Evolutionary conservation across 164 flowering plant species (phyloP).

Genomic region (Aristolochia californica): DNA sequence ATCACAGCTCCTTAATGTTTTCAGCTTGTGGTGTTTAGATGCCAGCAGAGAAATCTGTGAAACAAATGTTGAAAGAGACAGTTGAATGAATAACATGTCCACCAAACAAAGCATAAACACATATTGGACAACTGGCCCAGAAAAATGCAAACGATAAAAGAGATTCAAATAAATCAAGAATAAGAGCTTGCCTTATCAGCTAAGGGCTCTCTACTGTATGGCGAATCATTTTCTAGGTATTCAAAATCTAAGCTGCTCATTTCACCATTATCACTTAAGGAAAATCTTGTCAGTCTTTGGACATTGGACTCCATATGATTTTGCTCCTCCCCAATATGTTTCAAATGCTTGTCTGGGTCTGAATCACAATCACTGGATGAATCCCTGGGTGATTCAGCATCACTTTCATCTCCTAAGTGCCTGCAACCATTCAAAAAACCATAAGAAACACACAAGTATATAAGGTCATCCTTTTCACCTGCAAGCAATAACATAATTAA

Average conservation of each 20-base stretch:
- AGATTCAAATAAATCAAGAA: neutral
- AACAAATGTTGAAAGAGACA: constrained; percentile 4
- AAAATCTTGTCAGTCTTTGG: constrained; percentile 20
- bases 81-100: neutral
- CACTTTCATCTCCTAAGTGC: constrained; percentile 46
- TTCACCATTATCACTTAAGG: constrained; percentile 39
- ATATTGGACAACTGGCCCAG: too few relatives aligned
- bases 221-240: constrained; percentile 49
- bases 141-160: too few relatives aligned
- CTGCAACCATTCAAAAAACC: constrained; percentile 14
- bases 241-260: constrained; percentile 33
- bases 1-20: constrained; percentile 57
- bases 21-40: constrained; percentile 41
- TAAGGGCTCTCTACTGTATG: constrained; percentile 48
- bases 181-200: constrained; percentile 46
- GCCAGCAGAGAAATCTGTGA: constrained; percentile 47
- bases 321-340: constrained; percentile 14
- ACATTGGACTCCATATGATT: constrained; percentile 11
- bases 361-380: constrained; percentile 36
- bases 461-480: too few relatives aligned
- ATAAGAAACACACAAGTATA: too few relatives aligned
- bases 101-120: neutral
- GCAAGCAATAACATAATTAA: too few relatives aligned
- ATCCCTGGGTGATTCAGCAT: constrained; percentile 40
- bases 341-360: constrained; percentile 25